A percentile compares a stretch with the other conserved stretches of the same genome.
Conservation (phyloP, 2,329 filamentous ascomycete genomes). For the Penicillium sp. region DNA sequence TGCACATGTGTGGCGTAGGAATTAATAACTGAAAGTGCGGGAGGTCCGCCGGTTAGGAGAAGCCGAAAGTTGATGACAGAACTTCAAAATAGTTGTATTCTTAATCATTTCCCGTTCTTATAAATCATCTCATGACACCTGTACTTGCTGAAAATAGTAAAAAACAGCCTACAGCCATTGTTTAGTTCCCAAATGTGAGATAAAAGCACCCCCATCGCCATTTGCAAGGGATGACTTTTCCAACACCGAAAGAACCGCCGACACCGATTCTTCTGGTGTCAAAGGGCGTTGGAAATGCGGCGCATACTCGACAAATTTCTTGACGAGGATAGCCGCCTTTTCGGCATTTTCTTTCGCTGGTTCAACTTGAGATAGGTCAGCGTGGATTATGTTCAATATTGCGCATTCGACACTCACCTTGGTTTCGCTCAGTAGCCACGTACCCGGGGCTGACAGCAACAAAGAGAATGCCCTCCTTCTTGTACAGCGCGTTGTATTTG, state of each 20-base stretch:
- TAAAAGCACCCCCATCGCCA: slow-evolving; percentile 53
- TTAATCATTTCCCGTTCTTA: not conserved
- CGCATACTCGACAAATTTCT: slow-evolving; percentile 39
- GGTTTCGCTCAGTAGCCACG: slow-evolving; percentile 22
- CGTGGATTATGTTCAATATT: not conserved
- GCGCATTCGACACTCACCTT: not conserved
- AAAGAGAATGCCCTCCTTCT: slow-evolving; percentile 35
- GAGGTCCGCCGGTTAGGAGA: not conserved
- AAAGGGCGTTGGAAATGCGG: slow-evolving; percentile 44
- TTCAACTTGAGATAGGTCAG: not conserved
- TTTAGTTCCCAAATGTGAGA: slow-evolving; percentile 58
- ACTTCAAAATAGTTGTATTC: not conserved
- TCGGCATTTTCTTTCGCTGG: not conserved
- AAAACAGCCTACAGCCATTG: slow-evolving; percentile 50
- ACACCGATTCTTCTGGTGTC: slow-evolving; percentile 42
- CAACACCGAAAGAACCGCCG: slow-evolving; percentile 29
- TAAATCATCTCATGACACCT: not conserved
- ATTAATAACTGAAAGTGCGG: not conserved
- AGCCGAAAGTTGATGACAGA: not conserved
- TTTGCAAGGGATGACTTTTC: slow-evolving; percentile 47
- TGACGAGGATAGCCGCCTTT: slow-evolving; percentile 1
- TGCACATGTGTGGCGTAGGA: not conserved
- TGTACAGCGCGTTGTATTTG: slow-evolving; percentile 43
- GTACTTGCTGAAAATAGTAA: no score
- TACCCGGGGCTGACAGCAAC: slow-evolving; percentile 38